These are phyloP conservation scores for Pseudonectria foliicola DNA, from an alignment of 2,329 filamentous ascomycete genomes.

Conservation along the genomic window DNA sequence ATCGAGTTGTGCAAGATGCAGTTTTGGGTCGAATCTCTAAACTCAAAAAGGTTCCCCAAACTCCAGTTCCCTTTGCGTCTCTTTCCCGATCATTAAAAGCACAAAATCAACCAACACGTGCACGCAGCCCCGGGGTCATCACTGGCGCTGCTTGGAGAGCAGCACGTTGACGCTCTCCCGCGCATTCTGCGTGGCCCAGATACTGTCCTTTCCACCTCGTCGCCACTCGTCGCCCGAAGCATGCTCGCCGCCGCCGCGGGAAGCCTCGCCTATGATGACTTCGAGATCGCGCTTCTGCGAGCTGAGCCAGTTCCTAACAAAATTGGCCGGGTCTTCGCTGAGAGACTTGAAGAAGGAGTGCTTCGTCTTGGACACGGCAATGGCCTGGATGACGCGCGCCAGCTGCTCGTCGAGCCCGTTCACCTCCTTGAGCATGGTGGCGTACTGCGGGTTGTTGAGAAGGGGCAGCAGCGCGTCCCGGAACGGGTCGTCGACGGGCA, in stretches of 20 bases:
- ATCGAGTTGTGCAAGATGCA: conserved; percentile 11
- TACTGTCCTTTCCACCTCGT: conserved; percentile 45
- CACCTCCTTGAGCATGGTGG: conserved; percentile 68
- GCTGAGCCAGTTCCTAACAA: conserved; percentile 81
- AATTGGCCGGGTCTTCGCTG: conserved; percentile 73
- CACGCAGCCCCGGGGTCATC: conserved; percentile 2
- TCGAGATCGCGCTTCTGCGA: conserved; percentile 89
- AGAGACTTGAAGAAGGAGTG: conserved; percentile 79
- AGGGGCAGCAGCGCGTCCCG: conserved; percentile 58
- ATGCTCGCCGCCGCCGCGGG: conserved; percentile 52
- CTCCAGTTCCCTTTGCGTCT: too few species aligned
- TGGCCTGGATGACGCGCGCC: conserved; percentile 72
- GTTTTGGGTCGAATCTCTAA: conserved; percentile 12
- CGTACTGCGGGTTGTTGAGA: conserved; percentile 62
- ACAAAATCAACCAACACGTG: neutral
- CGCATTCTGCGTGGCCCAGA: conserved; percentile 52
- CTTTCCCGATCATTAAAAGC: too few species aligned
- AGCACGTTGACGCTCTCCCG: conserved; percentile 57
- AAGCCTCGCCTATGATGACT: conserved; percentile 76
- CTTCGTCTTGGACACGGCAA: conserved; percentile 80
- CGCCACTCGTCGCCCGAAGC: conserved; percentile 62
- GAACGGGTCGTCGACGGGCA: conserved; percentile 77
- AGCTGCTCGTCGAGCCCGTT: conserved; percentile 76
- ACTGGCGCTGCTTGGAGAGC: conserved; percentile 43
- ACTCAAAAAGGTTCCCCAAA: conserved; percentile 6